Conservation (phyloP, 495 filamentous ascomycete genomes). For the Penicillium mononematosum region DNA sequence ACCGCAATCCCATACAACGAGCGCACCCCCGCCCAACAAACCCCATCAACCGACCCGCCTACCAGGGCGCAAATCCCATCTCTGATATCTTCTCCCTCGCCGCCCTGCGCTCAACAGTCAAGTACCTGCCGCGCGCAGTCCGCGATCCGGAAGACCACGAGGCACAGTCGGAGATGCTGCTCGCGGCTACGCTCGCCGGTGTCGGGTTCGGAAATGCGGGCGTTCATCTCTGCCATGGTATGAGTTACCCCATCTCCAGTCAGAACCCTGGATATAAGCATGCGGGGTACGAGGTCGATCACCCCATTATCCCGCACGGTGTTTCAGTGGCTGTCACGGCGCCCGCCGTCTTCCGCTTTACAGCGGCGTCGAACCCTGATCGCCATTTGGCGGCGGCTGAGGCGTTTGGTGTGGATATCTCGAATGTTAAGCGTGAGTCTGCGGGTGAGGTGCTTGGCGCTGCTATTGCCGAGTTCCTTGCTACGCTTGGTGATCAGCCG, state of each 20-base stretch:
- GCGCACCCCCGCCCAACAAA: slow-evolving; percentile 82
- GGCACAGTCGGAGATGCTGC: slow-evolving; percentile 90
- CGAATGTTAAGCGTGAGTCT: slow-evolving; percentile 77
- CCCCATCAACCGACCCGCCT: slow-evolving; percentile 86
- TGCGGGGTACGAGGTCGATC: slow-evolving; percentile 69
- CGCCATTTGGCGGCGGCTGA: slow-evolving; percentile 88
- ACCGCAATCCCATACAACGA: slow-evolving; percentile 93
- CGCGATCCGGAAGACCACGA: slow-evolving; percentile 86
- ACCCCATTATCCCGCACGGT: slow-evolving; percentile 89
- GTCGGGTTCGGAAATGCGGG: slow-evolving; percentile 98
- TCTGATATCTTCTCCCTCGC: slow-evolving; percentile 91
- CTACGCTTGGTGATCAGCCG: slow-evolving; percentile 84
- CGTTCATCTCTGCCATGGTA: slow-evolving; percentile 95
- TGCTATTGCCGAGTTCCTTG: slow-evolving; percentile 75
- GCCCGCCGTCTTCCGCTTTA: slow-evolving; percentile 92
- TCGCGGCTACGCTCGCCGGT: slow-evolving; percentile 89
- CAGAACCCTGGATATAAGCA: slow-evolving; percentile 92
- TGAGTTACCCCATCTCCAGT: slow-evolving; percentile 93
- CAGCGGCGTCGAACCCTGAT: slow-evolving; percentile 83
- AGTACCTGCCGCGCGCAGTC: slow-evolving; percentile 86
- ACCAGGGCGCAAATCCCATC: slow-evolving; percentile 96
- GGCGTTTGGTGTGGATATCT: slow-evolving; percentile 85
- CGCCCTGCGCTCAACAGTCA: slow-evolving; percentile 74
- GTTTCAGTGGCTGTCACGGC: slow-evolving; percentile 94
- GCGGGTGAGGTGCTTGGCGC: slow-evolving; percentile 85